Base-by-base conservation (phyloP, 2,329 filamentous ascomycete species). In the Pseudocercospora crystallina region DNA sequence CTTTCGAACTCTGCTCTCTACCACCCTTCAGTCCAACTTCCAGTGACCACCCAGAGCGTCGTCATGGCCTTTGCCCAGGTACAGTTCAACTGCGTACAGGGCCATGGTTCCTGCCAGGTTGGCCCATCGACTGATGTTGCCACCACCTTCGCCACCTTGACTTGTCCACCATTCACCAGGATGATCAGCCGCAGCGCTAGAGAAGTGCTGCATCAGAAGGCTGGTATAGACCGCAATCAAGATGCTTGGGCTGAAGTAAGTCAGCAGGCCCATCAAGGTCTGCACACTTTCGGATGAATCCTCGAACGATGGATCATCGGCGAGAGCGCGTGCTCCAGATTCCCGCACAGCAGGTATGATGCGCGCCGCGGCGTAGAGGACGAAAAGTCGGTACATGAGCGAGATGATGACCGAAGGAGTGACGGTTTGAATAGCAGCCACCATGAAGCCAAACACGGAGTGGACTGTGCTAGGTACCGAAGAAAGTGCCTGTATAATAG, bases 191-290 rank as follows among this genome's bases (percentile, higher is more conserved):
- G 74, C 82, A 12, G 80, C 86, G 9, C 87, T 86, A 5, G 90
- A 88, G 66, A 99, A 97, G 70, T 99, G 94, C 69, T 97, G 94
- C 76, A 97, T 86, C 31, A 99, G 75, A 43, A 99, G 74, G 71
- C 91, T 96, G 2, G 94, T 99, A 71, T 99, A 99, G 29, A 97
- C 91, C 3, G 94, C 88, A 54, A 99, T 92, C 47, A 99, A 79
- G 49, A 97, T 95, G 17, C 89, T 95, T 0, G 94, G 92, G 13
- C 89, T 94, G 73, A 96, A 97, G 83, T 91, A 96, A 61, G 87
- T 94, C 35, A 97, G 76, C 57, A 96, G 82, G 1, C 87, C 89
- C 12, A 97, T 75, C 5, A 96, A 76, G 60, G 85, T 86, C 61
- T 85, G 89, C 15, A 90, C 89, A 10, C 83, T 83, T 44, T 64